A percentile compares a stretch with the other conserved stretches of the same genome.
Evolutionary conservation across 345 rosid genomes (phyloP).

Genomic region (Pistacia atlantica): DNA sequence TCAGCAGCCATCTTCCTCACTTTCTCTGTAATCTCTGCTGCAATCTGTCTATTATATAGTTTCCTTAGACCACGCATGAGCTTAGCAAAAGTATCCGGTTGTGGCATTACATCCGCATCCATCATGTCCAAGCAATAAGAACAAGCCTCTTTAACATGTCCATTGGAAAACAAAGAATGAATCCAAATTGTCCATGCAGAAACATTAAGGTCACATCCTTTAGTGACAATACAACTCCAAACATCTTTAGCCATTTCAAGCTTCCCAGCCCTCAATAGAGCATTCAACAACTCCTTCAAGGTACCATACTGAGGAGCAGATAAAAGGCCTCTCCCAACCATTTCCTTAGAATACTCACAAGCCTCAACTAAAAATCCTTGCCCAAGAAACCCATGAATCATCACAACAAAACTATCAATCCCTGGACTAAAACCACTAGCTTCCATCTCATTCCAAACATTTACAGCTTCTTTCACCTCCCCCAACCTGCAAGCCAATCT

Average conservation of each 20-base stretch:
- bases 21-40: conserved; percentile 88
- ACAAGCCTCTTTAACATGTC: conserved; percentile 89
- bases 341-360: conserved; percentile 73
- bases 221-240: conserved; percentile 68
- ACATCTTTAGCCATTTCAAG: conserved; percentile 82
- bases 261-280: conserved; percentile 66
- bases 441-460: conserved; percentile 80
- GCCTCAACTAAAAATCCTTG: conserved; percentile 69
- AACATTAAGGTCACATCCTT: conserved; percentile 75
- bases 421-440: conserved; percentile 65
- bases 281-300: conserved; percentile 65
- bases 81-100: conserved; percentile 84
- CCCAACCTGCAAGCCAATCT: conserved; percentile 83
- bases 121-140: conserved; percentile 87
- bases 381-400: conserved; percentile 68
- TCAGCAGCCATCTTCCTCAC: conserved; percentile 91
- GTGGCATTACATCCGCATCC: conserved; percentile 84
- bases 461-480: conserved; percentile 57
- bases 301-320: conserved; percentile 68
- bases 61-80: conserved; percentile 82
- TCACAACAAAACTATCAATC: conserved; percentile 68
- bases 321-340: conserved; percentile 74
- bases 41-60: conserved; percentile 71
- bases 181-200: conserved; percentile 93
- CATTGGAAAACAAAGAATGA: conserved; percentile 79